Evolutionary conservation across 306 rosid species (phyloP), one percentile per base, ranked within the genome.

Genomic region (Casuarina cunninghamiana): DNA sequence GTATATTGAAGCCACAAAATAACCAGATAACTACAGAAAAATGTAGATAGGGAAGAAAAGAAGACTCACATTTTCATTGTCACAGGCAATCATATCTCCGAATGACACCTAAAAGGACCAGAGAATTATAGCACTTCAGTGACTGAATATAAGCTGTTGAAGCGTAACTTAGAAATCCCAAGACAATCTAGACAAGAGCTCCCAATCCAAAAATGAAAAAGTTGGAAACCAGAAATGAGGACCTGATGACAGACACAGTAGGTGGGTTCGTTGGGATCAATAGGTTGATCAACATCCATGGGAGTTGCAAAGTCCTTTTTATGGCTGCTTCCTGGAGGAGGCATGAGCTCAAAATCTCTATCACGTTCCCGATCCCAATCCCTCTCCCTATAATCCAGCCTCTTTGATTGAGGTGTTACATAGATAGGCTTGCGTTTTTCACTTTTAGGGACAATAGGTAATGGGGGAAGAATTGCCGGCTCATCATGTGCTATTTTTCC

Each of bases 221-320:
- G 49, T 60, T 54, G 42, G 50, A 83, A 26, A 75, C 26, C 39
- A 69, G 45, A 78, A 76, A 76, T 71, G 79, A 75, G 63, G 83
- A 95, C 97, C 98, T 95, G 96, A 90, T 91, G 97, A 77, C 99
- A 95, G 79, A 95, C 92, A 73, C 99, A 91, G 88, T 95, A 95
- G 57, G 97, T 93, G 78, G 94, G 97, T 83, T 93, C 97, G 71
- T 95, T 95, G 19, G 97, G 99, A 88, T 95, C 98, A 78, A 95
- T 95, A 69, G 96, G 93, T 74, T 91, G 95, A 74, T 92, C 97
- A 76, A 91, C 78, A 84, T 95, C 98, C 90, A 95, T 77, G 39
- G 97, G 80, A 62, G 85, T 51, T 53, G 75, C 76, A 85, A 86
- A 92, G 1, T 95, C 99, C 87, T 90, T 93, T 82, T 81, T 95